Base-by-base conservation (phyloP, 345 rosid species). In the Limnanthes douglasii region DNA sequence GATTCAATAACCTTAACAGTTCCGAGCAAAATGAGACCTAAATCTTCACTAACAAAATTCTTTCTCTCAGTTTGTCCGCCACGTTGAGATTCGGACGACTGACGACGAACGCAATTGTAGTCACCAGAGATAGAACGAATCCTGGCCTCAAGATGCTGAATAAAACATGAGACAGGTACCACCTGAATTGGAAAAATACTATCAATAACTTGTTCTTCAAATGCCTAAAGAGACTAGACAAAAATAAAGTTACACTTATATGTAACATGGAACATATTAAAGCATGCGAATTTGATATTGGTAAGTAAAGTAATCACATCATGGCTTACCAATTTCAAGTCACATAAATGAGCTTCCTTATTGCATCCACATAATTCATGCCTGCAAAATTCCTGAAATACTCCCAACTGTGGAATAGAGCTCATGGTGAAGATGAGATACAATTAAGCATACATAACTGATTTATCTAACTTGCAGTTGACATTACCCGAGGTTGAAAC, bases 401-500 rank as follows among this genome's bases (percentile, higher is more conserved):
- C 53, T 45, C 86, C 84, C 44, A 34, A 61, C 98, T 90, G 82
- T 34, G 12, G 57, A 61, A 37, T 34, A 31, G 6, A 9, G 34
- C 39, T 11, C 1, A 14, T 18, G 1, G 0, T 1, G 32, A 31
- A 11, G 3, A 37, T 8, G 8, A 13, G 8, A 2, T 11, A 12
- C 44, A 60, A 48, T 19, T 32, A 51, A 41, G 25, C 25, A 11
- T 35, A 48, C 41, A 52, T 22, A 37, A 16, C 8, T 23, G 8
- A 53, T 21, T 13, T 24, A 48, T 42, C 26, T 43, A 59, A 43
- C 19, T 35, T 41, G 24, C 11, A 65, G 41, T 48, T 35, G 52
- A 59, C 62, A 52, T 68, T 76, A 88, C 97, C 95, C 70, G 71
- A 53, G 62, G 60, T 51, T 31, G 76, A 65, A 64, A 57, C 44